These are phyloP conservation scores for Vinca minor DNA, from an alignment of 257 asterid genomes.

Conservation along the genomic window DNA sequence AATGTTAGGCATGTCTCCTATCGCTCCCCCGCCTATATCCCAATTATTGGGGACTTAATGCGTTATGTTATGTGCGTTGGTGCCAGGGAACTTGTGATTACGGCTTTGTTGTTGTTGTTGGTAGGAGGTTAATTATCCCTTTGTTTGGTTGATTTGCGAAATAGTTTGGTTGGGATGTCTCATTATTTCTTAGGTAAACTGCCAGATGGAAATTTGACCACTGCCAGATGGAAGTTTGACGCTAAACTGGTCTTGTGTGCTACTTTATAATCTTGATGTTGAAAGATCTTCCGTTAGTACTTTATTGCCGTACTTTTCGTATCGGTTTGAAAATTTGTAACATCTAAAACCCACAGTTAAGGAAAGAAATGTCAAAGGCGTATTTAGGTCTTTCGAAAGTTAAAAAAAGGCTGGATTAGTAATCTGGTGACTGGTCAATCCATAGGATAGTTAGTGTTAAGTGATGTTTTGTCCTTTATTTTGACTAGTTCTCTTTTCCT, in stretches of 20 bases:
- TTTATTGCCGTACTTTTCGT: neutral
- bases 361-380: neutral
- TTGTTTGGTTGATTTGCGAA: neutral
- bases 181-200: constrained; percentile 2
- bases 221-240: neutral
- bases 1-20: too few relatives aligned
- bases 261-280: neutral
- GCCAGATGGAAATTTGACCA: too few relatives aligned
- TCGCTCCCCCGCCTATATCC: too few relatives aligned
- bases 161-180: constrained; percentile 4
- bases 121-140: neutral
- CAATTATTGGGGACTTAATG: too few relatives aligned
- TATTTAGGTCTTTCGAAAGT: too few relatives aligned
- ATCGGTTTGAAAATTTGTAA: neutral
- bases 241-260: neutral
- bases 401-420: neutral
- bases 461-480: neutral
- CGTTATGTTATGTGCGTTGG: too few relatives aligned
- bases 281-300: neutral
- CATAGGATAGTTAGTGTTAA: neutral
- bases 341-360: neutral
- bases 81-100: too few relatives aligned
- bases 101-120: neutral
- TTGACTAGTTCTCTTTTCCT: neutral
- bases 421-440: too few relatives aligned